Percentiles rank a stretch among this genome's conserved stretches.
phyloP scores from a whole-genome alignment of 495 filamentous ascomycete genomes.

The Hypoxylon rickii region DNA sequence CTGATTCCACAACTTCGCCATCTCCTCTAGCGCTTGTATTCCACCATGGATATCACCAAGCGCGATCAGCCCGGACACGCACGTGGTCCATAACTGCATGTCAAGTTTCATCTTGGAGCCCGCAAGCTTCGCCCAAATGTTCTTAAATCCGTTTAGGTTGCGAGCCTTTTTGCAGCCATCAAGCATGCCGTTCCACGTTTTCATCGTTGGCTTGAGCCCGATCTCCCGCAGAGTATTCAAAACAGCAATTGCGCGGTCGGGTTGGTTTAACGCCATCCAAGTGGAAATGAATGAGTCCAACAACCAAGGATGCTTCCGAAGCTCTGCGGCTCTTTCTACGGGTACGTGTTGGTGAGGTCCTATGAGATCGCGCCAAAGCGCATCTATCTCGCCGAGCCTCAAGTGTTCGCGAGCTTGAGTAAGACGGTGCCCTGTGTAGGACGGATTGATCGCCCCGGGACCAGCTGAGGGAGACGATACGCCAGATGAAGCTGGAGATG shows the following conservation, averaged over 20 bases:
- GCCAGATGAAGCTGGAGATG: constrained; percentile 15
- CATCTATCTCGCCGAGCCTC: constrained; percentile 24
- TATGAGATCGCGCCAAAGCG: constrained; percentile 41
- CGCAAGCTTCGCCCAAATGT: constrained; percentile 63
- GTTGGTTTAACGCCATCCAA: constrained; percentile 54
- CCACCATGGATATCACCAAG: constrained; percentile 51
- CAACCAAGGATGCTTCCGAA: constrained; percentile 38
- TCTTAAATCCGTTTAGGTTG: constrained; percentile 56
- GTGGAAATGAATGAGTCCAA: constrained; percentile 61
- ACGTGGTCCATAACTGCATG: constrained; percentile 60
- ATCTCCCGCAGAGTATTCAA: constrained; percentile 62
- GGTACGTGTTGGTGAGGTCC: constrained; percentile 24
- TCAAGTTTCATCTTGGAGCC: constrained; percentile 59
- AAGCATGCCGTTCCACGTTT: constrained; percentile 68
- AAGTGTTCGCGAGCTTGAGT: neutral
- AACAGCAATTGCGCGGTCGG: constrained; percentile 56
- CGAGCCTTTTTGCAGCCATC: constrained; percentile 55
- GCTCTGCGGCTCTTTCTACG: constrained; percentile 25
- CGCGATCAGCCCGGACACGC: constrained; percentile 63
- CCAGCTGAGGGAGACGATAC: neutral
- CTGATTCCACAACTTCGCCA: constrained; percentile 58
- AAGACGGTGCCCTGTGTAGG: constrained; percentile 4
- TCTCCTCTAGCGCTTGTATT: constrained; percentile 62
- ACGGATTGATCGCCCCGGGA: neutral
- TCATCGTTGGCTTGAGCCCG: constrained; percentile 55